These are phyloP conservation scores for Polytolypa hystricis DNA, from an alignment of 2,329 filamentous ascomycete species.

Conservation along the genomic window DNA sequence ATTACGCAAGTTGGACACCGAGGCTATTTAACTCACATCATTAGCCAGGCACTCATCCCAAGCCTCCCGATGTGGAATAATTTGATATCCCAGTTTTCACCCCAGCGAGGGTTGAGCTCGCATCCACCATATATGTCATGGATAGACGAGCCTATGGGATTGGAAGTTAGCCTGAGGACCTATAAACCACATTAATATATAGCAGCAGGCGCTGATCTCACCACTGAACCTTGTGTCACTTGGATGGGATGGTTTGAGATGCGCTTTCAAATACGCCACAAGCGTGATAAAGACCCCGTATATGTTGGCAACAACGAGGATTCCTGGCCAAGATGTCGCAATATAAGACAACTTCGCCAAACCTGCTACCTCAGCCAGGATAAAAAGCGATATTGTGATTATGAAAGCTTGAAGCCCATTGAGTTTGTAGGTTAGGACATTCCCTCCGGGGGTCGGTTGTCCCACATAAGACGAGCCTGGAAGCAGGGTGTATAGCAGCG, in stretches of 20 bases:
- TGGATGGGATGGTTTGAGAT: slow-evolving; percentile 28
- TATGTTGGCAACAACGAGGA: slow-evolving; percentile 31
- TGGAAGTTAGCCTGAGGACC: too few species aligned
- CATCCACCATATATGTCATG: slow-evolving; percentile 40
- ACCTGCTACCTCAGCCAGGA: slow-evolving; percentile 16
- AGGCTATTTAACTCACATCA: slow-evolving; percentile 33
- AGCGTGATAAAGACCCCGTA: slow-evolving; percentile 23
- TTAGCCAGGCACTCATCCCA: slow-evolving; percentile 40
- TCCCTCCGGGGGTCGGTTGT: slow-evolving; percentile 34
- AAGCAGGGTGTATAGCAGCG: slow-evolving; percentile 22
- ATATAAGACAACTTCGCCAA: slow-evolving; percentile 31
- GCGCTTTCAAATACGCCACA: slow-evolving; percentile 31
- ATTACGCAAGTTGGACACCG: too few species aligned
- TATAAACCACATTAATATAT: not conserved
- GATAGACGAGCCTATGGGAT: slow-evolving; percentile 19
- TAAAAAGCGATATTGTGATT: slow-evolving; percentile 27
- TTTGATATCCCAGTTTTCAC: slow-evolving; percentile 36
- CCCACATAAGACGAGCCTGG: slow-evolving; percentile 25
- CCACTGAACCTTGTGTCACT: slow-evolving; percentile 34
- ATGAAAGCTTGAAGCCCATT: slow-evolving; percentile 34
- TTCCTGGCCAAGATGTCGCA: slow-evolving; percentile 32
- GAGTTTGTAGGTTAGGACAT: slow-evolving; percentile 34
- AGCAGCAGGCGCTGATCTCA: slow-evolving; percentile 1
- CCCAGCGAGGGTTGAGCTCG: slow-evolving; percentile 37
- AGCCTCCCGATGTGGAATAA: slow-evolving; percentile 38